Base-by-base conservation (phyloP, 2,329 filamentous ascomycete species). In the Didymella glomerata region DNA sequence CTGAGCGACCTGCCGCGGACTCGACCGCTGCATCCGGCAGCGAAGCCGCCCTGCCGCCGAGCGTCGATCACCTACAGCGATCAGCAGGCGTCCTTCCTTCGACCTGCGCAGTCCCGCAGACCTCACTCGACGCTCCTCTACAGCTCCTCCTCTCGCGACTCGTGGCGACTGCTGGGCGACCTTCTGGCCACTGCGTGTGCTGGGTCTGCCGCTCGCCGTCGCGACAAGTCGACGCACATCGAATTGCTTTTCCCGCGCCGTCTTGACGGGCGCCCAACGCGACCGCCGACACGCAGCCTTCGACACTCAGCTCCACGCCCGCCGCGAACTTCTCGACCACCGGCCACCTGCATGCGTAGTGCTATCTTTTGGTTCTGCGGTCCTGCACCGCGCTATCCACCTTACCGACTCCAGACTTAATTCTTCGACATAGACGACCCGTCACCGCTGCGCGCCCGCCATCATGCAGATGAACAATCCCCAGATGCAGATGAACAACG, bases 391-490 rank as follows among this genome's bases (percentile, higher is more conserved):
- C 50, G 20, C 52, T 48, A 18, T 25, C 18, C 34, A 38, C 30
- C 51, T 2, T 16, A 6, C 22, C 22, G 36, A 34, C 20, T 10
- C 11, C 34, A 27, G 13, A 28, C 45, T 47, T 40, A 48, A 47
- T 16, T 34, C 16, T 22, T 13, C 51, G 40, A 44, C 27, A 28
- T 64, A 65, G 63, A 62, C 67, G 61, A 56, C 50, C 51, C 60
- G 38, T 57, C 55, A 48, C 51, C 52, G n/a, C 50, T 45, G 34
- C 32, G 52, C 48, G 40, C 57, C 47, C 30, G 41, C 50, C 24
- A 55, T 56, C 24, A 55, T 56, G 67, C 66, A 60, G 56, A 76
- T 75, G 72, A 76, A 74, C 64, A 75, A 75, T 68, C 68, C 70
- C 42, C 72, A 70, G 63, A 70, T 74, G 63, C 66, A 67, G 48